Base-by-base conservation (phyloP, 1,139 yeast genomes). In the Geotrichum bryndzae region DNA sequence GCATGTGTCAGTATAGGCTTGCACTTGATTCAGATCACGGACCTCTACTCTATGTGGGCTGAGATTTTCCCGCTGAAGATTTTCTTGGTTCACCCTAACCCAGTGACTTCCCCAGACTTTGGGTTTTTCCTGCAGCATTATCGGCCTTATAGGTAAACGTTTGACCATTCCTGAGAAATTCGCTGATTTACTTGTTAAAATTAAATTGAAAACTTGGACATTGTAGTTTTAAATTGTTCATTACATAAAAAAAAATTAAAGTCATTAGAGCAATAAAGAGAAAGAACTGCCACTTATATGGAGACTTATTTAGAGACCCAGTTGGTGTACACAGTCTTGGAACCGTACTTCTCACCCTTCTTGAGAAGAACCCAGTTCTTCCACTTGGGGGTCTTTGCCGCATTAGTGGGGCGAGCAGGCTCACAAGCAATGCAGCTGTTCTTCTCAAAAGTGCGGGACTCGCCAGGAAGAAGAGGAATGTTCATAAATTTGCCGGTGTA, bases 401-500 rank as follows among this genome's bases (percentile, higher is more conserved):
- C 88, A 72, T 85, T 78, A 54, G 84, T 79, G 68, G 78, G 84
- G 69, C 90, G 78, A 46, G 83, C 80, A 45, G 88, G 85, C 72
- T 86, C 91, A 55, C 85, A 76, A 66, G 88, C 85, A 71, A 86
- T 80, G 5, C 89, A 90, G 60, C 81, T 73, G 71, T 89, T 79
- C 38, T 77, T 70, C 33, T 76, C 74, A 66, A 72, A 78, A 38
- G 67, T 68, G 27, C 73, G 72, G 6, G 72, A 31, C 62, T 72
- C 74, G 2, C 78, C 79, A 8, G 73, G 74, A 38, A 70, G 68
- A 41, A 62, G 63, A 8, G 70, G 72, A 53, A 80, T 76, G 63
- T 79, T 69, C 62, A 81, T 77, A 60, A 76, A 77, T 66, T 82
- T 85, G 45, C 88, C 88, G 48, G 90, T 84, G 73, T 86, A 86